These are phyloP conservation scores for Rhizopus microsporus DNA, from an alignment of 371 early-diverging fungal genomes.

Conservation along the genomic window DNA sequence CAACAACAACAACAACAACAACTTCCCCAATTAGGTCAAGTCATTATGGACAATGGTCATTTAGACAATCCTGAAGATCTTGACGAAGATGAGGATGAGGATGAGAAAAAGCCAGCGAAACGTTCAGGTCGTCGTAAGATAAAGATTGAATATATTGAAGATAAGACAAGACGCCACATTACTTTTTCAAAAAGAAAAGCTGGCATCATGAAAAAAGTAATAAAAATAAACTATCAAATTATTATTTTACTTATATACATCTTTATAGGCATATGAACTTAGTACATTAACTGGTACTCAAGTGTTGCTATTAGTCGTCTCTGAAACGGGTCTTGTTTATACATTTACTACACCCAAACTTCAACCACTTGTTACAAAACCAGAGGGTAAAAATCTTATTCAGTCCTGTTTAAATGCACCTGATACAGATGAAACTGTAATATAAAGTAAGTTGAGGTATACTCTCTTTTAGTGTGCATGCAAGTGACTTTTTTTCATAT, in stretches of 20 bases:
- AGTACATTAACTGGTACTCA: slow-evolving; percentile 95
- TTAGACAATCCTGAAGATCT: slow-evolving; percentile 6
- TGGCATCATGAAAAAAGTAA: slow-evolving; percentile 96
- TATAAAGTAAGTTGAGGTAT: slow-evolving; percentile 72
- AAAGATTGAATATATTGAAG: slow-evolving; percentile 92
- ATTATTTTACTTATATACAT: not conserved
- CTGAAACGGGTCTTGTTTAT: slow-evolving; percentile 96
- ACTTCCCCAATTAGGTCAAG: slow-evolving; percentile 8
- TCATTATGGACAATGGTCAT: slow-evolving; percentile 25
- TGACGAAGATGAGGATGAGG: slow-evolving; percentile 30
- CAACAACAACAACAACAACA: slow-evolving; percentile 12
- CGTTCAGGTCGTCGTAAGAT: slow-evolving; percentile 86
- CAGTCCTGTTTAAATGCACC: slow-evolving; percentile 89
- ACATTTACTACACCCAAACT: slow-evolving; percentile 97
- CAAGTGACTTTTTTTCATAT: not conserved
- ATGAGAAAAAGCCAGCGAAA: slow-evolving; percentile 52
- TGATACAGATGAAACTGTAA: slow-evolving; percentile 85
- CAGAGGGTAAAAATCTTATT: slow-evolving; percentile 90
- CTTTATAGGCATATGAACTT: slow-evolving; percentile 87
- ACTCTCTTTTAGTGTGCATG: not conserved
- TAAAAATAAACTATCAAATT: not conserved
- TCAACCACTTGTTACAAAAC: slow-evolving; percentile 89
- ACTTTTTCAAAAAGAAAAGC: slow-evolving; percentile 97
- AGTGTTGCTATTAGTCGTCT: slow-evolving; percentile 91
- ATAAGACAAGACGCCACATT: slow-evolving; percentile 89